A percentile compares a stretch with the other conserved stretches of the same genome.
Conservation (phyloP, 164 flowering plant species). For the Euptelea pleiosperma region DNA sequence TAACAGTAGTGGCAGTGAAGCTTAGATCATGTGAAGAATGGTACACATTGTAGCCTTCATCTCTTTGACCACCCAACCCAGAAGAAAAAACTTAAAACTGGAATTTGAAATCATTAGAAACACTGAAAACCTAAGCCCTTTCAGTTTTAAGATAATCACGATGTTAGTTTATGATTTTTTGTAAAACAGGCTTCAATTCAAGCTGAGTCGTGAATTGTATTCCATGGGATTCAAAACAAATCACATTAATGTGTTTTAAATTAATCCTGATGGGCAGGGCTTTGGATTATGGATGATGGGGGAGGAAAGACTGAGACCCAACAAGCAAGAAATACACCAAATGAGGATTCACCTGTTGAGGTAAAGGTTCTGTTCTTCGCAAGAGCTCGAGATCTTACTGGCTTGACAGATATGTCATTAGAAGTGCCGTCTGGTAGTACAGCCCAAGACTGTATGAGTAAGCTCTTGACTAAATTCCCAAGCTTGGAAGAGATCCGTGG, state of each 20-base stretch:
- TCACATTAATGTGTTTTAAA: neutral
- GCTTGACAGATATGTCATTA: constrained; percentile 49
- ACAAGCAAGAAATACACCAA: constrained; percentile 6
- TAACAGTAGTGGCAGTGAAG: too few species aligned
- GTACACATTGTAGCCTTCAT: too few species aligned
- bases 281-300: constrained; percentile 7
- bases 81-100: too few species aligned
- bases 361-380: constrained; percentile 89
- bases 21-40: too few species aligned
- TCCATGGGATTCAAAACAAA: neutral
- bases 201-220: too few species aligned
- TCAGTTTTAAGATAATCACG: too few species aligned
- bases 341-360: constrained; percentile 28
- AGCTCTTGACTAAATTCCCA: constrained; percentile 57
- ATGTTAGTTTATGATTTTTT: too few species aligned
- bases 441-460: constrained; percentile 59
- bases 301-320: too few species aligned
- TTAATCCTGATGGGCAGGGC: neutral
- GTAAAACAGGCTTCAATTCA: too few species aligned
- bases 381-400: constrained; percentile 88
- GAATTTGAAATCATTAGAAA: too few species aligned
- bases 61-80: neutral
- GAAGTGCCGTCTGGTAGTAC: constrained; percentile 67
- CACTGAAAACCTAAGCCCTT: too few species aligned
- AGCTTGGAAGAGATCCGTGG: constrained; percentile 59